A percentile compares a stretch with the other conserved stretches of the same genome.
Evolutionary conservation across 306 rosid genomes (phyloP).

Genomic region (Pterocarpus santalinus): DNA sequence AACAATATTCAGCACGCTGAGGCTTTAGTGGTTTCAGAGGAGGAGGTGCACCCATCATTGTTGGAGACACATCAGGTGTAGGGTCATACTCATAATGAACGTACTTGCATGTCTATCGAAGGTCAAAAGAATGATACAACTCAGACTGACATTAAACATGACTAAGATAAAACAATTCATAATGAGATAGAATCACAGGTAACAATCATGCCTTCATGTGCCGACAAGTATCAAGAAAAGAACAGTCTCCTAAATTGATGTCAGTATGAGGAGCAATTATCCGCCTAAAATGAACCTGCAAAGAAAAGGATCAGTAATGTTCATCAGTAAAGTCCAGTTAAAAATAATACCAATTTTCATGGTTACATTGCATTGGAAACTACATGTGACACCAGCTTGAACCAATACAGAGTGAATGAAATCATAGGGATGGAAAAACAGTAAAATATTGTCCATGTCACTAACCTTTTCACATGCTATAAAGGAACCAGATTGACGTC

Average conservation of each 20-base stretch:
- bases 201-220: slow-evolving; percentile 91
- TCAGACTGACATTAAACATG: slow-evolving; percentile 19
- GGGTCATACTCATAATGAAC: slow-evolving; percentile 97
- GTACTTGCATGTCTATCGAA: slow-evolving; percentile 88
- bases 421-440: slow-evolving; percentile 14
- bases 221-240: slow-evolving; percentile 96
- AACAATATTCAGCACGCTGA: slow-evolving; percentile 97
- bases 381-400: slow-evolving; percentile 9
- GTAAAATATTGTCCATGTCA: slow-evolving; percentile 24
- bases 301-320: slow-evolving; percentile 39
- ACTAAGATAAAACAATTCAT: slow-evolving; percentile 15
- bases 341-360: background rate
- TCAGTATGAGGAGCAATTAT: slow-evolving; percentile 97
- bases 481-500: slow-evolving; percentile 82
- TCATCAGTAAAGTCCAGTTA: slow-evolving; percentile 20
- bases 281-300: slow-evolving; percentile 95
- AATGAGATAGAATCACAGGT: slow-evolving; percentile 16
- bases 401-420: slow-evolving; percentile 27
- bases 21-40: slow-evolving; percentile 78
- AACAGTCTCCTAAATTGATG: slow-evolving; percentile 95
- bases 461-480: slow-evolving; percentile 96
- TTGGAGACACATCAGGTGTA: slow-evolving; percentile 77
- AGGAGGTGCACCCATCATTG: slow-evolving; percentile 70
- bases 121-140: slow-evolving; percentile 37
- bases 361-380: slow-evolving; percentile 8